Evolutionary conservation across 345 rosid species (phyloP).

Genomic region (Eucalyptus pauciflora): DNA sequence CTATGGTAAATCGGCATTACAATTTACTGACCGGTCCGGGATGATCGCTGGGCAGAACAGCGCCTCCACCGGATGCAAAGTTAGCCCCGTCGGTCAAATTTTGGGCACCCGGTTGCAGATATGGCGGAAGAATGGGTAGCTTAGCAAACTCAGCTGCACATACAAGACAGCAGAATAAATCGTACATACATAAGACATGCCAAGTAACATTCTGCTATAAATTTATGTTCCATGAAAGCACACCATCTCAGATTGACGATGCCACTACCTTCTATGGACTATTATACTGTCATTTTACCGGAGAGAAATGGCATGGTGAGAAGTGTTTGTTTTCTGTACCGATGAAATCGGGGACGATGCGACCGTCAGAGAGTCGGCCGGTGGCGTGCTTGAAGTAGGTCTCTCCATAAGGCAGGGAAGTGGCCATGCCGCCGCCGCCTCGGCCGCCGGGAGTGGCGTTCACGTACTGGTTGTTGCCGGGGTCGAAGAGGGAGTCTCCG

Average conservation of each 20-base stretch:
- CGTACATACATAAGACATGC: background rate
- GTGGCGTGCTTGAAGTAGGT: conserved; percentile 9
- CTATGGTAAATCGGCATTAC: background rate
- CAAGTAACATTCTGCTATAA: background rate
- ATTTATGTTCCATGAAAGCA: background rate
- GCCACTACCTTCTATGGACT: background rate
- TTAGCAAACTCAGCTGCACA: conserved; percentile 7
- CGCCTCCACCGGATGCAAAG: conserved; percentile 23
- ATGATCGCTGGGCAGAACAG: background rate
- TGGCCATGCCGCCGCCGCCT: background rate
- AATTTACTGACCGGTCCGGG: background rate
- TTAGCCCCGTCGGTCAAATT: conserved; percentile 8
- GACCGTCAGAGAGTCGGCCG: conserved; percentile 10
- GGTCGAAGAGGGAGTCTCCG: conserved; percentile 1
- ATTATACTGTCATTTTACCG: background rate
- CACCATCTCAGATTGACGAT: background rate
- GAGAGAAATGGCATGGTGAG: background rate
- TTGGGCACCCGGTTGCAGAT: background rate
- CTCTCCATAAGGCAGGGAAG: conserved; percentile 5
- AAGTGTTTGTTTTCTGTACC: background rate
- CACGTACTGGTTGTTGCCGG: conserved; percentile 5
- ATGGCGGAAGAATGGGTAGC: conserved; percentile 5
- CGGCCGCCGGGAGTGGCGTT: background rate
- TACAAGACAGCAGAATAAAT: background rate
- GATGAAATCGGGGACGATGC: conserved; percentile 5